Base-by-base conservation (phyloP, 1,139 yeast genomes). In the Candida sp. region DNA sequence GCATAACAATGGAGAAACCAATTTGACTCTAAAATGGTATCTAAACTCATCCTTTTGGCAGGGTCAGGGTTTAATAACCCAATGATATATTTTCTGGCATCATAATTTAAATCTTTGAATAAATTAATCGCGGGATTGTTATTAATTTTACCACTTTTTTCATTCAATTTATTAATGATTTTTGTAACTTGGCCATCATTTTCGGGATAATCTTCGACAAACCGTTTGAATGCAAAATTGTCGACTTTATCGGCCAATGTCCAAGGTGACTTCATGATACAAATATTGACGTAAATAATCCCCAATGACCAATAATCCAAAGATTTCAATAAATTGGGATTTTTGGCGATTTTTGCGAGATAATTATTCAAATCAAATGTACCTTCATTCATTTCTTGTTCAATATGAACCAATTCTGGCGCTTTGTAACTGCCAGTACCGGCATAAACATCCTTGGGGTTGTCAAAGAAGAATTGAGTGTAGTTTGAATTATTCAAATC, bases 361-460 rank as follows among this genome's bases (percentile, higher is more conserved):
- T 9, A 43, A 19, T 45, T 41, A 7, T 44, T 33, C 29, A 43
- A 41, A 12, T 42, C 29, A 38, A 50, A 45, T 19, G 35, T 25
- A 22, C 39, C 40, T 35, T 40, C 34, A 19, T 41, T 44, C 9
- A 49, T 42, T n/a, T 47, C 44, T n/a, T 41, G 44, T 44, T 69
- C 75, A 36, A 57, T 55, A 12, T 54, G 49, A 49, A 70, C 73
- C 35, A 77, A 53, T 52, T 79, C 84, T 0, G 84, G 84, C 0
- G 84, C 77, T 52, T 77, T 79, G 56, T 77, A 79, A 19, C 80
- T 72, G 33, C 64, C 67, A 2, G 84, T 79, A 1, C 84, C 84
- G 47, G 75, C 62, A 40, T 56, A 60, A 9, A 76, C 47, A 33
- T 60, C 60, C 25, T 57, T 58, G 2, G 63, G 61, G 30, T 62